These are phyloP conservation scores for Xylaria acuta DNA, from an alignment of 495 filamentous ascomycete species.

Conservation along the genomic window DNA sequence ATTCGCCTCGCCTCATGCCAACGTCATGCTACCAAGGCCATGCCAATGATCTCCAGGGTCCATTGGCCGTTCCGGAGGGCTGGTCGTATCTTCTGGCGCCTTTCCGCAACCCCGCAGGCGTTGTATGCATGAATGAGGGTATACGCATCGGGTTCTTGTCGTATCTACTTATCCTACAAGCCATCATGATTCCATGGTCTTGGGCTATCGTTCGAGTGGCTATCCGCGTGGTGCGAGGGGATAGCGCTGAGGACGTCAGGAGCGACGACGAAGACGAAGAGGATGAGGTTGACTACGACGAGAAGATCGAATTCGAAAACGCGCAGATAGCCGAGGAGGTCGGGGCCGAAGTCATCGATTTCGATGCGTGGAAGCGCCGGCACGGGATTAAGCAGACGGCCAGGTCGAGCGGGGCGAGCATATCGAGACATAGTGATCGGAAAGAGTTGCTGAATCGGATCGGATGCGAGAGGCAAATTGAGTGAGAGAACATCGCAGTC, in stretches of 20 bases:
- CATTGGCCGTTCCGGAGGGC: slow-evolving; percentile 59
- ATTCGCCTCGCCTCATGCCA: slow-evolving; percentile 60
- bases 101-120: slow-evolving; percentile 61
- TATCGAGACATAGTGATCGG: slow-evolving; percentile 57
- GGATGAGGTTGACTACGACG: slow-evolving; percentile 41
- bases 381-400: slow-evolving; percentile 15
- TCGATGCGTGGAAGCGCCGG: slow-evolving; percentile 24
- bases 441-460: slow-evolving; percentile 61
- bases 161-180: slow-evolving; percentile 67
- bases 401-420: slow-evolving; percentile 39
- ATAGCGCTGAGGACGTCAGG: slow-evolving; percentile 70
- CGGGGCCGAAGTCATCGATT: slow-evolving; percentile 24
- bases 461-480: slow-evolving; percentile 56
- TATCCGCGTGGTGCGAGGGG: slow-evolving; percentile 65
- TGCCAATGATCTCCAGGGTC: slow-evolving; percentile 53
- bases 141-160: slow-evolving; percentile 68
- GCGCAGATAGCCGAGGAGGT: slow-evolving; percentile 24
- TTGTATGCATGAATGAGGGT: slow-evolving; percentile 67
- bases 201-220: slow-evolving; percentile 70
- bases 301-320: slow-evolving; percentile 32
- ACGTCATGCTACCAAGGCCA: slow-evolving; percentile 66
- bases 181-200: slow-evolving; percentile 77
- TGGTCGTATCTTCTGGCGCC: slow-evolving; percentile 62
- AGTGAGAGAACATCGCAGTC: neutral
- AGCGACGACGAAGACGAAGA: slow-evolving; percentile 69